phyloP scores from a whole-genome alignment of 2,329 filamentous ascomycete genomes.

The Lecanicillium sp. region DNA sequence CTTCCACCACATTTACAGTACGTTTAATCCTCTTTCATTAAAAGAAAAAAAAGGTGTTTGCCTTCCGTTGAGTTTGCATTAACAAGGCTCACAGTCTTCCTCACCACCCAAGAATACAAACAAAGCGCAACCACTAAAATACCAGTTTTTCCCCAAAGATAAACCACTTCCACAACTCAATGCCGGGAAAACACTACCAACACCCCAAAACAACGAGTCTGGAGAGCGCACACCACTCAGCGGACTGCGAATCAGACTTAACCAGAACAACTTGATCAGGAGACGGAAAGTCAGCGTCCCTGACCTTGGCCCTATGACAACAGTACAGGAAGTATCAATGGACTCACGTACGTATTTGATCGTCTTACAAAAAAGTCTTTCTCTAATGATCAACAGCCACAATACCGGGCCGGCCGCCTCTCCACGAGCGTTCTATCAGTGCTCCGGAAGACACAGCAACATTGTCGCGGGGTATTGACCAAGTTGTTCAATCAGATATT shows the following conservation, averaged over 20 bases:
- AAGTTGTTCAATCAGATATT: slow-evolving; percentile 10
- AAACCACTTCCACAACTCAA: slow-evolving; percentile 33
- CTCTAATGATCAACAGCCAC: slow-evolving; percentile 41
- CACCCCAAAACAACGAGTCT: background rate
- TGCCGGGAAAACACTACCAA: slow-evolving; percentile 25
- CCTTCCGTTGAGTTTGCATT: no score
- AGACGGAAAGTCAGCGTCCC: slow-evolving; percentile 57
- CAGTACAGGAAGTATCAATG: slow-evolving; percentile 58
- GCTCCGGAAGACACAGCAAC: slow-evolving; percentile 38
- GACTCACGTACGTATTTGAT: slow-evolving; percentile 53
- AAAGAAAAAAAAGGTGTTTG: no score
- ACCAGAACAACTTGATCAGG: slow-evolving; percentile 47
- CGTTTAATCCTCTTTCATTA: slow-evolving; percentile 16
- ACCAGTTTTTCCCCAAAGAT: slow-evolving; percentile 52
- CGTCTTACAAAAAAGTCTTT: background rate
- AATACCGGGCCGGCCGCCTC: slow-evolving; percentile 55
- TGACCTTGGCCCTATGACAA: slow-evolving; percentile 60
- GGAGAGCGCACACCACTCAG: slow-evolving; percentile 22
- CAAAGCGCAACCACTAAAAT: slow-evolving; percentile 45
- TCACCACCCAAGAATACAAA: slow-evolving; percentile 21
- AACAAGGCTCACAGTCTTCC: slow-evolving; percentile 8
- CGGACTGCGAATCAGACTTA: slow-evolving; percentile 44
- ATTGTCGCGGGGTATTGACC: background rate
- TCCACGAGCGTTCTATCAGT: slow-evolving; percentile 57
- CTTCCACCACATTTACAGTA: slow-evolving; percentile 36